A percentile compares a stretch with the other conserved stretches of the same genome.
Conservation (phyloP, 371 early-diverging fungal species). For the Dichotomocladium elegans region DNA sequence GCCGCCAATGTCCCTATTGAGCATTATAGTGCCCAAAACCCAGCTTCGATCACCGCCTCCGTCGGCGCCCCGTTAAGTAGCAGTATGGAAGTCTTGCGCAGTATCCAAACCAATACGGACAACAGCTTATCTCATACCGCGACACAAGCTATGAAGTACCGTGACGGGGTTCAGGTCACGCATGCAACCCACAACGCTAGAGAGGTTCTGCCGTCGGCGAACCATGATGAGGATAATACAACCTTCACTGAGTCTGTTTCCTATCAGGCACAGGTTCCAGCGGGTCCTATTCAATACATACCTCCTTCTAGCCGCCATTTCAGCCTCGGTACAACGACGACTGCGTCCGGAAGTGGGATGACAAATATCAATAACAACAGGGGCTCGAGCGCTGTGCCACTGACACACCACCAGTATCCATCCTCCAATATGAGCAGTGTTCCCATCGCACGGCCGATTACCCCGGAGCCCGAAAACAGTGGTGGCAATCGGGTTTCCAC, state of each 20-base stretch:
- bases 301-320: conserved; percentile 25
- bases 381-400: conserved; percentile 13
- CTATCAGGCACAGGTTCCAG: conserved; percentile 12
- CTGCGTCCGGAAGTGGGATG: conserved; percentile 16
- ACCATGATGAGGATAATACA: conserved; percentile 11
- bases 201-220: background rate
- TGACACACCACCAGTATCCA: conserved; percentile 36
- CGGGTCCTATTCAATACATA: conserved; percentile 35
- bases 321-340: conserved; percentile 26
- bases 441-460: conserved; percentile 38
- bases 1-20: conserved; percentile 13
- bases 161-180: conserved; percentile 11
- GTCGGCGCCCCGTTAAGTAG: conserved; percentile 26
- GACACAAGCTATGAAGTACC: background rate
- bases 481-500: conserved; percentile 4
- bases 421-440: conserved; percentile 33
- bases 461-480: conserved; percentile 12
- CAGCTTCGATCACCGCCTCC: conserved; percentile 2
- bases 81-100: conserved; percentile 38
- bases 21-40: conserved; percentile 10
- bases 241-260: conserved; percentile 24
- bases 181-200: conserved; percentile 20
- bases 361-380: conserved; percentile 17
- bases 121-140: conserved; percentile 13
- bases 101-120: conserved; percentile 26